A percentile compares a stretch with the other conserved stretches of the same genome.
These are phyloP conservation scores for Phytophthora colocasiae DNA, from an alignment of 352 stramenopile genomes.

Conservation along the genomic window DNA sequence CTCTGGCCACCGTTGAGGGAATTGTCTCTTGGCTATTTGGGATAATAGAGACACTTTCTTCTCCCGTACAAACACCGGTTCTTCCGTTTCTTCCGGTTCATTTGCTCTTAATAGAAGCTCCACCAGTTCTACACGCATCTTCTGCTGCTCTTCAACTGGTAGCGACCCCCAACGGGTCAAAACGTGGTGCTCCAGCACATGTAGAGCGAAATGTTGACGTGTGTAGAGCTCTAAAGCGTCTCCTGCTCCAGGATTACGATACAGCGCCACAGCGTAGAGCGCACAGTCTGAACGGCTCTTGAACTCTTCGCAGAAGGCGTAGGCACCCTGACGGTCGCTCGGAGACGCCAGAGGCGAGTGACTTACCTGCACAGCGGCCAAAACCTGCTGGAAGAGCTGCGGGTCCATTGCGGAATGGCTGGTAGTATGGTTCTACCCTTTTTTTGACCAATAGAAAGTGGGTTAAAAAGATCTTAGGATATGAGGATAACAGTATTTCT, in stretches of 20 bases:
- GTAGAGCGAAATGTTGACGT: constrained; percentile 81
- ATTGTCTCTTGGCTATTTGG: constrained; percentile 81
- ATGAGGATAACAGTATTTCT: too few species aligned
- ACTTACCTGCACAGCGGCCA: constrained; percentile 76
- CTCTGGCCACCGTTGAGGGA: constrained; percentile 83
- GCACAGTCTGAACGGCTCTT: constrained; percentile 75
- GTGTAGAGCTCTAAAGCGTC: constrained; percentile 52
- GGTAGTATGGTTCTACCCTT: not conserved
- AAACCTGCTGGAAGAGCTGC: constrained; percentile 75
- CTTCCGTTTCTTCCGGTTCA: constrained; percentile 18
- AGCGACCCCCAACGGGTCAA: constrained; percentile 62
- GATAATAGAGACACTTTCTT: constrained; percentile 81
- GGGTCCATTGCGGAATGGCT: constrained; percentile 56
- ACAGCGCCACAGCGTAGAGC: constrained; percentile 77
- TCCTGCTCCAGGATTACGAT: constrained; percentile 51
- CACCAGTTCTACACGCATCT: constrained; percentile 65
- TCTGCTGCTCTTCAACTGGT: constrained; percentile 50
- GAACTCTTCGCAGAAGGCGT: constrained; percentile 81
- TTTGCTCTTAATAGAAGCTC: constrained; percentile 49
- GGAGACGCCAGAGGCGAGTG: constrained; percentile 63
- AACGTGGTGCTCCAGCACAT: constrained; percentile 79
- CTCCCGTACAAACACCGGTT: constrained; percentile 76
- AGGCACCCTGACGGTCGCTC: constrained; percentile 59
- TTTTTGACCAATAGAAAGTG: too few species aligned
- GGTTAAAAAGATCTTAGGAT: too few species aligned